phyloP scores from a whole-genome alignment of 257 asterid species.

The Solanum chaucha region DNA sequence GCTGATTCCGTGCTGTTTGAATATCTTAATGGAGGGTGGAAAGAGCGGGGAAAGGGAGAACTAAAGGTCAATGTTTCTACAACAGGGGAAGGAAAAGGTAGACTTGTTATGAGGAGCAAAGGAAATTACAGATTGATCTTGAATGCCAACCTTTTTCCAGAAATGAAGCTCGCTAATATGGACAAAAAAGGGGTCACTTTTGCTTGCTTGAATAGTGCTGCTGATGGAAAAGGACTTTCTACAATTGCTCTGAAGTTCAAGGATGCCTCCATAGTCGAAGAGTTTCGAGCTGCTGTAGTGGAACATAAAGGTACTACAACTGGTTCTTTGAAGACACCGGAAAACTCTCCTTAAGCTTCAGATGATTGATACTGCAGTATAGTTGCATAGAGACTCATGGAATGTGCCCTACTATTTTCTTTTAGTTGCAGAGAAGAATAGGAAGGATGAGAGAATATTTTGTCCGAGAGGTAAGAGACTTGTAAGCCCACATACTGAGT shows the following conservation, averaged over 20 bases:
- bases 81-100: constrained; percentile 45
- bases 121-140: constrained; percentile 80
- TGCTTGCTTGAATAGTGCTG: constrained; percentile 72
- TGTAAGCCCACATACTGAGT: constrained; percentile 2
- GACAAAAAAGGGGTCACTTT: constrained; percentile 87
- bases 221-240: constrained; percentile 68
- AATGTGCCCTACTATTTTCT: background rate
- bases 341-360: constrained; percentile 64
- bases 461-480: background rate
- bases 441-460: background rate
- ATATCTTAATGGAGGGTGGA: constrained; percentile 65
- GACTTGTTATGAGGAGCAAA: constrained; percentile 79
- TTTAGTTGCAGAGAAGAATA: background rate
- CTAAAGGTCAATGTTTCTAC: constrained; percentile 62
- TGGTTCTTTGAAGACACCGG: constrained; percentile 55
- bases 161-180: constrained; percentile 85
- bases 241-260: constrained; percentile 85
- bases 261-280: constrained; percentile 59
- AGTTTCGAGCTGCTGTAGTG: constrained; percentile 50
- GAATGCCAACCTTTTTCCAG: constrained; percentile 82
- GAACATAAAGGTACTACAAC: constrained; percentile 34
- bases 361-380: constrained; percentile 22
- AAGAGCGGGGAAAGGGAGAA: constrained; percentile 95
- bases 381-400: background rate
- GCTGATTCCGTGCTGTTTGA: constrained; percentile 75